Base-by-base conservation (phyloP, 495 filamentous ascomycete genomes). In the Aspergillus cavernicola region DNA sequence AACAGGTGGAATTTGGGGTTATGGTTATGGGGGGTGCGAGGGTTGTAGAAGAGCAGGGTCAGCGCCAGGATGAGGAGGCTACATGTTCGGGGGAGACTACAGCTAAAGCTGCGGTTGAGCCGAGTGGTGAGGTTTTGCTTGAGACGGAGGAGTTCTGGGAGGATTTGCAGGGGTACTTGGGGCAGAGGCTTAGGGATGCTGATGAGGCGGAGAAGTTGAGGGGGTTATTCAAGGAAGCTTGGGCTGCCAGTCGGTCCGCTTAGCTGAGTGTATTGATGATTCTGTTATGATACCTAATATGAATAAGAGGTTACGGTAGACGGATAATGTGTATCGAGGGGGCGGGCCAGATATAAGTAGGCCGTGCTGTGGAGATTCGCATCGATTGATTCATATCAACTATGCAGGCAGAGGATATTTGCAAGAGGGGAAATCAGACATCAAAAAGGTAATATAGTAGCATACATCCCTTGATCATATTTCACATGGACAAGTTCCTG, bases 81-180 rank as follows among this genome's bases (percentile, higher is more conserved):
- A 60, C 66, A 18, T 63, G 62, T 44, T 73, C 59, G 41, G 64
- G 32, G 1, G 35, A 39, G 33, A 23, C 60, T 54, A 49, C 64
- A 23, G 62, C 68, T n/a, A 71, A 73, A 52, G 67, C 75, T 13
- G 80, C 77, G 23, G 75, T 80, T 49, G 83, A 78, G 12, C 67
- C 74, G 22, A 81, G 79, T 57, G 84, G 82, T 18, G 67, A 58
- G 41, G 79, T 77, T 19, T 77, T 87, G 33, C 60, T 97, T 55
- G 61, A 76, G 53, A 85, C 81, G 20, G 84, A 87, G 28, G 83
- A 79, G 55, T 98, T 98, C 69, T 98, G 93, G 93, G 69, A 71
- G 29, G 93, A 97, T 76, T 65, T 98, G 57, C 84, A 81, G 64
- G 88, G 80, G 12, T 98, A 85, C 64, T 66, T 98, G 67, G 68